phyloP scores from a whole-genome alignment of 1,139 yeast species.

The Zygosaccharomyces sapae region DNA sequence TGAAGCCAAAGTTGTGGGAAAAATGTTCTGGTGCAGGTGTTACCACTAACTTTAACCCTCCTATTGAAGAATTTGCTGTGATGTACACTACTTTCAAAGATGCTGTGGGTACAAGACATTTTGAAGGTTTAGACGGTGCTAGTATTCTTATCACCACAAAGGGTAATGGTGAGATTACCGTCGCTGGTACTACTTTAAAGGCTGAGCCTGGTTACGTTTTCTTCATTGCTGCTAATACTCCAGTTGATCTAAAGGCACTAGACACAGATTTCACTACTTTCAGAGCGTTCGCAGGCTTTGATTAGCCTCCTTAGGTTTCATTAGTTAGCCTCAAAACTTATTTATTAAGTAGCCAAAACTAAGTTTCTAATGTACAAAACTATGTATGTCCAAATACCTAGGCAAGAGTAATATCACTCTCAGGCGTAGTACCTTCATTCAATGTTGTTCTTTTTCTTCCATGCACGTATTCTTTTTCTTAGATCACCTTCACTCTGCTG shows the following conservation, averaged over 20 bases:
- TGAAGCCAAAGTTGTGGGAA: conserved; percentile 62
- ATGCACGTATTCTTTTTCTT: conserved; percentile 59
- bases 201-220: conserved; percentile 70
- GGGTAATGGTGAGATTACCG: conserved; percentile 63
- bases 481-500: conserved; percentile 87
- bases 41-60: conserved; percentile 81
- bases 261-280: conserved; percentile 64
- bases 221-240: conserved; percentile 76
- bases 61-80: conserved; percentile 92
- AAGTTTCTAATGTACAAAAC: conserved; percentile 4
- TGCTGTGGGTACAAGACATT: conserved; percentile 44
- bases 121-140: conserved; percentile 74
- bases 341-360: conserved; percentile 3
- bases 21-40: conserved; percentile 65
- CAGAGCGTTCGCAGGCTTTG: conserved; percentile 60
- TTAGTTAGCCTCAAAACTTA: neutral
- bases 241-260: conserved; percentile 54
- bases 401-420: neutral
- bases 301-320: neutral
- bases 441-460: conserved; percentile 51
- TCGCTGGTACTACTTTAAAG: conserved; percentile 43
- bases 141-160: conserved; percentile 79
- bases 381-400: conserved; percentile 5
- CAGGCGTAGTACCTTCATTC: conserved; percentile 9
- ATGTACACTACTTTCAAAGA: conserved; percentile 61